Conservation (phyloP, 2,329 filamentous ascomycete species). For the Trichoderma sp. region DNA sequence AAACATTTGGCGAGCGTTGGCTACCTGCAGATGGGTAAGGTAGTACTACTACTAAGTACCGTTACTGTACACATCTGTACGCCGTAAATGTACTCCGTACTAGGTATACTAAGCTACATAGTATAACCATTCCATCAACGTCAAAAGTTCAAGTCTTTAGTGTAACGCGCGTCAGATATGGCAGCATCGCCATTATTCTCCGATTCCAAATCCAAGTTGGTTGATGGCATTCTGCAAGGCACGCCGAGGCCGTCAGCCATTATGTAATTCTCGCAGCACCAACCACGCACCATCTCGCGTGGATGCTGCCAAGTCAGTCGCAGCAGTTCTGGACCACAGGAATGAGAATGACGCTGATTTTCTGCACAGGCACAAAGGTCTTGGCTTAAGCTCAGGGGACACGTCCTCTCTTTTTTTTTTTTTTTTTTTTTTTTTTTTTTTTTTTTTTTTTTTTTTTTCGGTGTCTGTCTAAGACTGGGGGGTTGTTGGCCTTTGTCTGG, state of each 20-base stretch:
- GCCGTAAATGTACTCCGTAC: background rate
- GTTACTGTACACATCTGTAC: too few species aligned
- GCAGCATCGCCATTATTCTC: background rate
- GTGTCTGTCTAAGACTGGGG: background rate
- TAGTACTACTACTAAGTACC: too few species aligned
- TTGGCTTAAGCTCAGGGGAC: background rate
- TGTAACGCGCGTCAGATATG: background rate
- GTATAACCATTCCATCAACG: background rate
- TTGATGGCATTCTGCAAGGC: background rate
- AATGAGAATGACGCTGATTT: background rate
- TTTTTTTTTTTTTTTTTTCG: background rate
- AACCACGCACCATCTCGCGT: background rate
- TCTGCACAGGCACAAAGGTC: background rate
- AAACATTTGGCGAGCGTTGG: background rate
- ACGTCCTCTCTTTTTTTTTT: background rate
- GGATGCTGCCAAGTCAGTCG: background rate
- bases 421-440: background rate
- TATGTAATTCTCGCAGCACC: background rate
- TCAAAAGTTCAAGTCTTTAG: background rate
- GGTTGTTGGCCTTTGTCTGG: background rate
- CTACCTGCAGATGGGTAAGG: too few species aligned
- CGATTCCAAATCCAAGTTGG: background rate
- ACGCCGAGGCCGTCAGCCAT: background rate
- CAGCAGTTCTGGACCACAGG: background rate
- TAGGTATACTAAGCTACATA: too few species aligned